Conservation (phyloP, 2,329 filamentous ascomycete species). For the Hymenoscyphus occultus region DNA sequence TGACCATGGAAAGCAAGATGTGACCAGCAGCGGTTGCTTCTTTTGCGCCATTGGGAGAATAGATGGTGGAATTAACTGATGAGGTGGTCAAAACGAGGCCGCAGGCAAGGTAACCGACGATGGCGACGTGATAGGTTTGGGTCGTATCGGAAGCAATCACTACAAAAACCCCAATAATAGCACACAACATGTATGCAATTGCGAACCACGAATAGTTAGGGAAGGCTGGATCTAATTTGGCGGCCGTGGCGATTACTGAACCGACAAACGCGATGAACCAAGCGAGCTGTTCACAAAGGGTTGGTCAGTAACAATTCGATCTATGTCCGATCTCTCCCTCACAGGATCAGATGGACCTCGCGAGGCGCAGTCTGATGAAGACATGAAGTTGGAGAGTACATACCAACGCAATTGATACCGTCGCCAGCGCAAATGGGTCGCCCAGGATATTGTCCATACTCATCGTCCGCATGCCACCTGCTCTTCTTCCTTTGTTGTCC, state of each 20-base stretch:
- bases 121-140: slow-evolving; percentile 85
- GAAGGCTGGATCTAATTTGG: slow-evolving; percentile 52
- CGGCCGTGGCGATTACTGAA: slow-evolving; percentile 68
- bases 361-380: slow-evolving; percentile 13
- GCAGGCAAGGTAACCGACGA: slow-evolving; percentile 81
- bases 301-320: slow-evolving; percentile 28
- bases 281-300: slow-evolving; percentile 62
- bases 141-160: slow-evolving; percentile 82
- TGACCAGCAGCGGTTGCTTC: slow-evolving; percentile 90
- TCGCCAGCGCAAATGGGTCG: slow-evolving; percentile 93
- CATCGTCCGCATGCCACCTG: slow-evolving; percentile 54
- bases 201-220: slow-evolving; percentile 94
- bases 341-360: not conserved
- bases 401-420: slow-evolving; percentile 87
- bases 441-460: slow-evolving; percentile 87
- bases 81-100: slow-evolving; percentile 84
- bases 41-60: slow-evolving; percentile 67
- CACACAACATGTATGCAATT: slow-evolving; percentile 78
- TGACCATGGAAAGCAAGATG: slow-evolving; percentile 89
- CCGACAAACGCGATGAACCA: slow-evolving; percentile 92
- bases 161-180: slow-evolving; percentile 75
- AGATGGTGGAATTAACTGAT: slow-evolving; percentile 82
- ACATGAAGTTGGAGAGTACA: slow-evolving; percentile 38
- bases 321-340: slow-evolving; percentile 22
- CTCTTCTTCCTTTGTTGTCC: slow-evolving; percentile 50